A percentile compares a stretch with the other conserved stretches of the same genome.
Conservation (phyloP, 2,329 filamentous ascomycete species). For the Alternaria solani region DNA sequence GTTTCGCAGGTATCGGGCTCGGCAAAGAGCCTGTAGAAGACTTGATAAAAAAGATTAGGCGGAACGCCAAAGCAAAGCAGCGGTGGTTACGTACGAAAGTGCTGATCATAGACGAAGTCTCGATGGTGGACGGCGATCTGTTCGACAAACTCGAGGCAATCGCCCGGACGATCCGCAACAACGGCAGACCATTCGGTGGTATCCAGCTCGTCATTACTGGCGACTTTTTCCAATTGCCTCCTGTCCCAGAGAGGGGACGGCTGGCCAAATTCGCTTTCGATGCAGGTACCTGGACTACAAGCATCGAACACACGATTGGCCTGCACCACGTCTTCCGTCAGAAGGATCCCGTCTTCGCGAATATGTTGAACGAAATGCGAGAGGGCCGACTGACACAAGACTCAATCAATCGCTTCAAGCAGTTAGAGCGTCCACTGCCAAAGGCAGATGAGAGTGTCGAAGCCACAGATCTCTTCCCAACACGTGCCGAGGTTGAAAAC, state of each 20-base stretch:
- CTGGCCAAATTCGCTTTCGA: conserved; percentile 91
- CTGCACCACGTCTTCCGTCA: conserved; percentile 97
- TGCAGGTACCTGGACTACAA: conserved; percentile 87
- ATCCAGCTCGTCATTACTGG: conserved; percentile 96
- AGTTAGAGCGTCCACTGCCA: conserved; percentile 69
- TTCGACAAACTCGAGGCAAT: conserved; percentile 96
- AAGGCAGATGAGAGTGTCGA: conserved; percentile 77
- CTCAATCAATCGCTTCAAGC: conserved; percentile 79
- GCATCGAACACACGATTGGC: conserved; percentile 94
- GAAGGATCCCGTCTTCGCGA: conserved; percentile 86
- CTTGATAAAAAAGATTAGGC: conserved; percentile 88
- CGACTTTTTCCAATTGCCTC: conserved; percentile 96
- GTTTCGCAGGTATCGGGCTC: conserved; percentile 92
- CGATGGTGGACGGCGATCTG: conserved; percentile 96
- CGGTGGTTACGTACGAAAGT: conserved; percentile 90
- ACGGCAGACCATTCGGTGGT: conserved; percentile 90
- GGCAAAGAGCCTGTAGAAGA: conserved; percentile 86
- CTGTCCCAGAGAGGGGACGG: conserved; percentile 80
- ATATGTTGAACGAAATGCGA: conserved; percentile 98
- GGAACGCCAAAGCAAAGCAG: conserved; percentile 85
- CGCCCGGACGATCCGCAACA: conserved; percentile 84
- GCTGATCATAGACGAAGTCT: conserved; percentile 92
- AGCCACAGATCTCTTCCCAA: conserved; percentile 93
- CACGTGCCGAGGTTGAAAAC: conserved; percentile 84
- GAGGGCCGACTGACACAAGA: conserved; percentile 79